These are phyloP conservation scores for Infundibulicybe gibba DNA, from an alignment of 768 basidiomycete species.

Conservation along the genomic window DNA sequence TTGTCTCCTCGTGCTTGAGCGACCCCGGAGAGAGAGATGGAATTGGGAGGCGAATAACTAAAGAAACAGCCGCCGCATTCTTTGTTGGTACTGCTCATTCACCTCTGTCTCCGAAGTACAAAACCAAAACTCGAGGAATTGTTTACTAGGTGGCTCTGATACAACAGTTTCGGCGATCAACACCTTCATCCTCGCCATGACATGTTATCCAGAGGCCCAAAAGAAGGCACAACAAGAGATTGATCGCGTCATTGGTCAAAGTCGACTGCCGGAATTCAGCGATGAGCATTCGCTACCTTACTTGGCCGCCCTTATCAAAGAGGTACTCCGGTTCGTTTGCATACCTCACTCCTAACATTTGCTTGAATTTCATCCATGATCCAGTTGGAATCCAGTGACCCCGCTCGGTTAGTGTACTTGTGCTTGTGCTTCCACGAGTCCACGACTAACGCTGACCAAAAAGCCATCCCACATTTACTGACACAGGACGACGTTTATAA, in stretches of 20 bases:
- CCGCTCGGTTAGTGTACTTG: too few relatives aligned
- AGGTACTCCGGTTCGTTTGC: conserved; percentile 13
- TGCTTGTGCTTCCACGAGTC: too few relatives aligned
- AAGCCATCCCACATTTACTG: conserved; percentile 10
- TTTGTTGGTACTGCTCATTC: conserved; percentile 13
- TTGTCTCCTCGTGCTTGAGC: conserved; percentile 12
- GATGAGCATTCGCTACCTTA: conserved; percentile 35
- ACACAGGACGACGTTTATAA: conserved; percentile 12
- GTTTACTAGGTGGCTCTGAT: too few relatives aligned
- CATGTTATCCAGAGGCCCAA: conserved; percentile 13
- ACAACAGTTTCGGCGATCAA: conserved; percentile 6
- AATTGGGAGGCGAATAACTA: conserved; percentile 11
- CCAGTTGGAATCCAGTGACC: too few relatives aligned
- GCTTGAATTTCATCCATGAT: too few relatives aligned
- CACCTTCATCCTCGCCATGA: conserved; percentile 17
- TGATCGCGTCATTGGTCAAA: conserved; percentile 29
- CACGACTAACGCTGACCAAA: too few relatives aligned
- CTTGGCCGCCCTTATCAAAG: conserved; percentile 32
- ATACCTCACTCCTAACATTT: too few relatives aligned
- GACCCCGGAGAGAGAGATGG: conserved; percentile 10
- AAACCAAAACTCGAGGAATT: too few relatives aligned
- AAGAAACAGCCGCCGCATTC: conserved; percentile 19
- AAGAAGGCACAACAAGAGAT: conserved; percentile 32
- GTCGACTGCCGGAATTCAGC: conserved; percentile 32
- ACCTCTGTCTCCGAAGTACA: too few relatives aligned